phyloP scores from a whole-genome alignment of 257 asterid species.

The Gardenia jasminoides region DNA sequence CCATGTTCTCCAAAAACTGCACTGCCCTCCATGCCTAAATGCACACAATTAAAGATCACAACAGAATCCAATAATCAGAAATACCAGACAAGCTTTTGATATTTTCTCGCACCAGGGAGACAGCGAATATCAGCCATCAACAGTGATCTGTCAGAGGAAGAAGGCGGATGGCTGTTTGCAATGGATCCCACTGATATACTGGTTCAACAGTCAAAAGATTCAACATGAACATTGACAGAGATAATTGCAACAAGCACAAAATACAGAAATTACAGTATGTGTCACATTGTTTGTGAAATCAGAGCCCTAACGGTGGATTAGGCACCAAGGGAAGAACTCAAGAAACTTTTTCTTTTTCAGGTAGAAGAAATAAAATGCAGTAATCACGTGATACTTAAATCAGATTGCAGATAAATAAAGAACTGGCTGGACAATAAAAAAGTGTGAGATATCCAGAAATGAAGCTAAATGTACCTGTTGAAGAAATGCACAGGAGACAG shows the following conservation, averaged over 20 bases:
- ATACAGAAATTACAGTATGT: background rate
- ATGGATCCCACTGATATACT: constrained; percentile 92
- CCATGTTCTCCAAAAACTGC: constrained; percentile 81
- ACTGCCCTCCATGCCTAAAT: constrained; percentile 97
- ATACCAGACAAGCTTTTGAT: constrained; percentile 21
- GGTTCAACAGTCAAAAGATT: constrained; percentile 25
- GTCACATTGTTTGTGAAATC: too few species aligned
- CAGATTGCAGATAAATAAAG: background rate
- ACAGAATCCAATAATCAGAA: constrained; percentile 32
- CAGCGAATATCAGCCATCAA: constrained; percentile 95
- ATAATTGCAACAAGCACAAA: constrained; percentile 13
- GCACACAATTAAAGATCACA: constrained; percentile 23
- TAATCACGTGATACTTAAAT: background rate
- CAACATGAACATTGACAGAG: constrained; percentile 14
- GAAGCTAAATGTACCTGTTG: constrained; percentile 56
- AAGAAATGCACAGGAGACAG: constrained; percentile 95
- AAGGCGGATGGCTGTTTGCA: constrained; percentile 82
- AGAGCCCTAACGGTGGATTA: background rate
- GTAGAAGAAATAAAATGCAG: background rate
- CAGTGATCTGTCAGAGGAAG: constrained; percentile 53
- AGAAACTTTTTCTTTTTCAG: background rate
- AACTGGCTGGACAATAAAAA: constrained; percentile 16
- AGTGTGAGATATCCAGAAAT: constrained; percentile 5
- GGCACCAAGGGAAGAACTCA: background rate
- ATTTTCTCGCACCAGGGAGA: constrained; percentile 82